Percentiles rank a stretch among this genome's conserved stretches.
Evolutionary conservation across 2,329 filamentous ascomycete species (phyloP).

Genomic region (Cladosporium colombiae): DNA sequence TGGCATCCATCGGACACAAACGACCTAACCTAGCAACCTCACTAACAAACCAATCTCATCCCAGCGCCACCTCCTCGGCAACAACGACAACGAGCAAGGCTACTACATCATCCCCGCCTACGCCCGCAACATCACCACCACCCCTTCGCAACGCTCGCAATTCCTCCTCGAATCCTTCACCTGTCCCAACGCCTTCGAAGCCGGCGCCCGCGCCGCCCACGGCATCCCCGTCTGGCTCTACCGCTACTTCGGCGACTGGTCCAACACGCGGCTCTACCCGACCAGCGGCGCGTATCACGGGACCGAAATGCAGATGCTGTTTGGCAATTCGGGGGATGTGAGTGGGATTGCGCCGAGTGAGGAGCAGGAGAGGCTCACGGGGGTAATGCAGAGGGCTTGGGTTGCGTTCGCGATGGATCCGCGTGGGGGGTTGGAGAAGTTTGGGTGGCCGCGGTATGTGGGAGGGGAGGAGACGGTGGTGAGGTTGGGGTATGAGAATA

Average conservation of each 20-base stretch:
- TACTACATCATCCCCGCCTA: constrained; percentile 50
- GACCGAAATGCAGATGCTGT: constrained; percentile 34
- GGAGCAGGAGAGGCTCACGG: constrained; percentile 22
- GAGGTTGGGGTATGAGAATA: constrained; percentile 33
- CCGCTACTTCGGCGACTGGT: constrained; percentile 54
- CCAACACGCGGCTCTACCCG: constrained; percentile 49
- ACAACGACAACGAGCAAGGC: constrained; percentile 51
- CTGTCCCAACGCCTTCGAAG: constrained; percentile 48
- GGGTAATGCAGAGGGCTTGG: constrained; percentile 34
- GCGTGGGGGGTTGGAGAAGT: constrained; percentile 26
- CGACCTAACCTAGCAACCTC: neutral
- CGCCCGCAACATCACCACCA: constrained; percentile 43
- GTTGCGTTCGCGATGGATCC: constrained; percentile 38
- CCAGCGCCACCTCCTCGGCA: constrained; percentile 45
- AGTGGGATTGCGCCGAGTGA: constrained; percentile 26
- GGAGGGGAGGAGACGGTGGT: constrained; percentile 28
- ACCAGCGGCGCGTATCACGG: constrained; percentile 53
- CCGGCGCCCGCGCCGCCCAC: constrained; percentile 37
- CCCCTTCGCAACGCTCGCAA: constrained; percentile 35
- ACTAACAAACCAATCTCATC: neutral
- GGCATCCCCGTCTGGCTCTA: constrained; percentile 48
- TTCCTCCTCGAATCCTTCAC: constrained; percentile 28
- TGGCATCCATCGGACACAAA: no score
- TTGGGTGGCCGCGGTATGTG: constrained; percentile 43
- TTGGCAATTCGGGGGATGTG: constrained; percentile 33